Evolutionary conservation across 345 rosid species (phyloP).

Genomic region (Euphorbia pulcherrima): DNA sequence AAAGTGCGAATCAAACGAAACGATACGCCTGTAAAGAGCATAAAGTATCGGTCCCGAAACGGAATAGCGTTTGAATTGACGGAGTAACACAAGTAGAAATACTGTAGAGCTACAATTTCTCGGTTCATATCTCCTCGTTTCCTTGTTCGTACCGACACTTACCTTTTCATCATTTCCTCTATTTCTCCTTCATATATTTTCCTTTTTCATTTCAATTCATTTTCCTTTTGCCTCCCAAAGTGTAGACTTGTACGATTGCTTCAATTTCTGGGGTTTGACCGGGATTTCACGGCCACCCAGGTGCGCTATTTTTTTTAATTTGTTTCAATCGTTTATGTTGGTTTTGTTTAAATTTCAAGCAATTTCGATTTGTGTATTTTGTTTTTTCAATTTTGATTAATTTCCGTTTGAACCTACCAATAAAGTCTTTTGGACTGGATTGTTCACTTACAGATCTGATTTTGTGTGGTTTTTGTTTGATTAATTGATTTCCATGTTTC

Average conservation of each 20-base stretch:
- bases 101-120: not conserved
- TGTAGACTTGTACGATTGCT: slow-evolving; percentile 8
- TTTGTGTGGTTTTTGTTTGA: slow-evolving; percentile 1
- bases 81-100: not conserved
- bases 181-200: not conserved
- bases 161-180: not conserved
- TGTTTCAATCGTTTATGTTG: not conserved
- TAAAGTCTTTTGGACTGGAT: not conserved
- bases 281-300: slow-evolving; percentile 20
- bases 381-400: no score
- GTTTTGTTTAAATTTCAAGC: slow-evolving; percentile 7
- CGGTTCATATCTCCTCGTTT: not conserved
- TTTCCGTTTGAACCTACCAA: no score
- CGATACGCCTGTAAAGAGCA: not conserved
- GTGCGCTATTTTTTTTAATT: slow-evolving; percentile 15
- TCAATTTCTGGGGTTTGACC: slow-evolving; percentile 13
- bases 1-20: not conserved
- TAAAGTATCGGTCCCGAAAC: not conserved
- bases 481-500: slow-evolving; percentile 3
- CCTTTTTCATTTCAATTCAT: not conserved
- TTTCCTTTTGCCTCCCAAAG: slow-evolving; percentile 28
- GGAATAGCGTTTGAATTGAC: not conserved
- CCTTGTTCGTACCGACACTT: slow-evolving; percentile 19
- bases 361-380: no score
- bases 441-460: slow-evolving; percentile 20